A percentile compares a stretch with the other conserved stretches of the same genome.
Evolutionary conservation across 1,284 basidiomycete genomes (phyloP).

Genomic region (Ceratobasidium sp.): DNA sequence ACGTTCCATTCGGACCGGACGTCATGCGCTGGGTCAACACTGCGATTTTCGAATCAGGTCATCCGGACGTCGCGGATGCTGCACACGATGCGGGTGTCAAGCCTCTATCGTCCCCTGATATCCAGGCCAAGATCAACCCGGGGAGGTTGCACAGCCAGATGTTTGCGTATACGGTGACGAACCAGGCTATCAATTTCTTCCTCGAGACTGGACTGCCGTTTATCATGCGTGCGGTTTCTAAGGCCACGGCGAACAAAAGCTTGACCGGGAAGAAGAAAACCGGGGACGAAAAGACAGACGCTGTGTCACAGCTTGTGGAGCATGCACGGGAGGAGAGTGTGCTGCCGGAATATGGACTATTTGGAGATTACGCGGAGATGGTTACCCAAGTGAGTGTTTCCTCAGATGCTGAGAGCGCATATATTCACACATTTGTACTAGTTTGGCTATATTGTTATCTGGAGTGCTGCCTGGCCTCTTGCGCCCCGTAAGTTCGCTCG

Average conservation of each 20-base stretch:
- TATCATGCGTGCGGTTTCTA: conserved; percentile 71
- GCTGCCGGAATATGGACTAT: conserved; percentile 84
- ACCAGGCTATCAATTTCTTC: conserved; percentile 87
- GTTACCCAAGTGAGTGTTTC: conserved; percentile 67
- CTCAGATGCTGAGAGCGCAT: neutral
- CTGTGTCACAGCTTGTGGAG: conserved; percentile 81
- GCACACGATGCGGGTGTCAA: conserved; percentile 49
- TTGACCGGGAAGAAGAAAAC: conserved; percentile 67
- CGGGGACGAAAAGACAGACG: conserved; percentile 63
- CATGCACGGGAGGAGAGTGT: conserved; percentile 81
- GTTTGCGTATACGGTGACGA: conserved; percentile 95
- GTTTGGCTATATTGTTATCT: conserved; percentile 92
- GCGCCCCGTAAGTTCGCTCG: conserved; percentile 72
- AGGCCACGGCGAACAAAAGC: conserved; percentile 54
- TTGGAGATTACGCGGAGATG: conserved; percentile 94
- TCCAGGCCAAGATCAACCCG: conserved; percentile 55
- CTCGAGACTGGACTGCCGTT: conserved; percentile 89
- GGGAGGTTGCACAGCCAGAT: conserved; percentile 88
- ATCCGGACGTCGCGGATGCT: conserved; percentile 46
- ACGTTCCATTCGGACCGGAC: conserved; percentile 89
- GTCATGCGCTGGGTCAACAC: conserved; percentile 74
- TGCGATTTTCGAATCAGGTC: conserved; percentile 55
- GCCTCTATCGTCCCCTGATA: conserved; percentile 23
- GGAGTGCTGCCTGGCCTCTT: conserved; percentile 95
- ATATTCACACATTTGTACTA: conserved; percentile 55